Conservation (phyloP, 805 yeast species). For the Candida jianshihensis region DNA sequence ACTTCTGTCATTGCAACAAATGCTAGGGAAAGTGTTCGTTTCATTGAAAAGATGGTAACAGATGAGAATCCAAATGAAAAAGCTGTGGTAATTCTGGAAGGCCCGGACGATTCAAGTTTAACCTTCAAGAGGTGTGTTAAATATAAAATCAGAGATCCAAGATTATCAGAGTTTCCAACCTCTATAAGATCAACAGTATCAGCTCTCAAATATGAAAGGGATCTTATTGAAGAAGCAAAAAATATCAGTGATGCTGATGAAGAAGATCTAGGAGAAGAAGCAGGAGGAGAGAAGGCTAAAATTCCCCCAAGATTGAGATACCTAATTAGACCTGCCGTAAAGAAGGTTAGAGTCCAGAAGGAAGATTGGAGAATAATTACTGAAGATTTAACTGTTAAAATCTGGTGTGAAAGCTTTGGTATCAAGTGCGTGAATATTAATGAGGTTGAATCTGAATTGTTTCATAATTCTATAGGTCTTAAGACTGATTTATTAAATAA, state of each 20-base stretch:
- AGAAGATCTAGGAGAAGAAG: background rate
- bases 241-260: background rate
- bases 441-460: constrained; percentile 34
- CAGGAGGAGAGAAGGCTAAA: constrained; percentile 22
- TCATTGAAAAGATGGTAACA: constrained; percentile 40
- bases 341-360: constrained; percentile 35
- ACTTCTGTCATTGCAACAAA: constrained; percentile 50
- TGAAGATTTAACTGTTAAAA: constrained; percentile 48
- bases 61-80: constrained; percentile 9
- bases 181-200: constrained; percentile 13
- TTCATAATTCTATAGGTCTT: constrained; percentile 9
- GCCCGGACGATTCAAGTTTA: constrained; percentile 40
- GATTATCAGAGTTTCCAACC: constrained; percentile 44
- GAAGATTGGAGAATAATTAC: constrained; percentile 53
- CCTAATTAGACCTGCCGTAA: constrained; percentile 51
- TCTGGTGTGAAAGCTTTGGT: constrained; percentile 50
- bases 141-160: constrained; percentile 40
- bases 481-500: too few species aligned
- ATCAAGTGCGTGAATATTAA: constrained; percentile 44
- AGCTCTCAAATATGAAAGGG: constrained; percentile 1
- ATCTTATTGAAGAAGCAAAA: background rate
- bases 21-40: constrained; percentile 57
- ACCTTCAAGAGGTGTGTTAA: constrained; percentile 41
- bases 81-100: constrained; percentile 29
- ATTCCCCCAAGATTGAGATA: constrained; percentile 49